Evolutionary conservation across 2,329 filamentous ascomycete species (phyloP).

Genomic region (Neopestalotiopsis clavispora): DNA sequence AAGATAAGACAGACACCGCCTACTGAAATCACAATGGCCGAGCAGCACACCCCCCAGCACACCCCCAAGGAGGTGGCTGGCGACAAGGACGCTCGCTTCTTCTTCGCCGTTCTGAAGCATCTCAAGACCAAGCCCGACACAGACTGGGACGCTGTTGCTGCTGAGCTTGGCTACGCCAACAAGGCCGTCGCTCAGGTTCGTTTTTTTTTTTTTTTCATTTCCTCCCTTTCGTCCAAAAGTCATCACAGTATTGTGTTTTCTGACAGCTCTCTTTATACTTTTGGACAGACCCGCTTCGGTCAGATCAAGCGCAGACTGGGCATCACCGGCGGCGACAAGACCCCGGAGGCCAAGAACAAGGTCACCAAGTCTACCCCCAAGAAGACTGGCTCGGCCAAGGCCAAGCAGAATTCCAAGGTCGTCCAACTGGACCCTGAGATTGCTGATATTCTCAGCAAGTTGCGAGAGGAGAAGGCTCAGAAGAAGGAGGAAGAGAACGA

Average conservation of each 20-base stretch:
- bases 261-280: no score
- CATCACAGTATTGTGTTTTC: background rate
- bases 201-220: background rate
- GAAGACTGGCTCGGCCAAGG: background rate
- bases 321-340: constrained; percentile 27
- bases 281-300: constrained; percentile 48
- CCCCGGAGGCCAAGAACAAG: constrained; percentile 7
- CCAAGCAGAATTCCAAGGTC: background rate
- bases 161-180: constrained; percentile 39
- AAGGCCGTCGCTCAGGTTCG: constrained; percentile 49
- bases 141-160: constrained; percentile 47
- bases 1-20: background rate
- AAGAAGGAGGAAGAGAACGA: no score
- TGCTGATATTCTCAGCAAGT: background rate
- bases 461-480: no score
- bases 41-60: no score
- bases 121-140: constrained; percentile 48
- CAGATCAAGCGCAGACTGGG: constrained; percentile 55
- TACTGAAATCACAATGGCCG: background rate
- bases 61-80: background rate
- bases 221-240: background rate
- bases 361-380: constrained; percentile 3
- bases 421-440: no score
- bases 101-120: constrained; percentile 50
- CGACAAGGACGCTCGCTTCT: constrained; percentile 33